phyloP scores from a whole-genome alignment of 192 early-diverging fungal genomes.

The Backusella mclennaniae region DNA sequence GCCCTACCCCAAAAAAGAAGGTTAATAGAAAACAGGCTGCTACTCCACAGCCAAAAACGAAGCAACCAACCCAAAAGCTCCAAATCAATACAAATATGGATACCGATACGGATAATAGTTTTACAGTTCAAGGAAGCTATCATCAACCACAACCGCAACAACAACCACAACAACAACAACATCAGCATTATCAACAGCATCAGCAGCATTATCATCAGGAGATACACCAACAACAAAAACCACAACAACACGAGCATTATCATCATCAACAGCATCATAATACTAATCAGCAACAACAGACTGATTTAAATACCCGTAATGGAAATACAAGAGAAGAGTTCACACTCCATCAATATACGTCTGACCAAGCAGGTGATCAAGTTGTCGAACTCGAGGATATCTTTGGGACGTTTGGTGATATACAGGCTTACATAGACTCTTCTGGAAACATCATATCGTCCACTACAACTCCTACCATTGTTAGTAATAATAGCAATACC shows the following conservation, averaged over 20 bases:
- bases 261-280: neutral
- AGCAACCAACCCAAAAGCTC: slow-evolving; percentile 2
- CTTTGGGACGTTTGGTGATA: slow-evolving; percentile 26
- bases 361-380: slow-evolving; percentile 42
- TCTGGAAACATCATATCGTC: slow-evolving; percentile 6
- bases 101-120: slow-evolving; percentile 2
- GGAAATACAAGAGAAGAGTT: slow-evolving; percentile 25
- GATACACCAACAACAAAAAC: neutral
- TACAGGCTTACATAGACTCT: slow-evolving; percentile 28
- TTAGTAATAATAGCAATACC: neutral
- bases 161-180: neutral
- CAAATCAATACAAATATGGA: slow-evolving; percentile 5
- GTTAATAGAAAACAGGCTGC: neutral
- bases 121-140: neutral
- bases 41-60: neutral
- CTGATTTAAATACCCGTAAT: neutral
- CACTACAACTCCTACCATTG: neutral
- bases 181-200: neutral
- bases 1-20: neutral
- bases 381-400: slow-evolving; percentile 37
- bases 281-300: neutral
- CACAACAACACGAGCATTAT: neutral
- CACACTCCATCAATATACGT: slow-evolving; percentile 42
- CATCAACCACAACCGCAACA: slow-evolving; percentile 7
- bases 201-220: slow-evolving; percentile 6